phyloP scores from a whole-genome alignment of 2,329 filamentous ascomycete genomes.

The Monilinia fructicola region DNA sequence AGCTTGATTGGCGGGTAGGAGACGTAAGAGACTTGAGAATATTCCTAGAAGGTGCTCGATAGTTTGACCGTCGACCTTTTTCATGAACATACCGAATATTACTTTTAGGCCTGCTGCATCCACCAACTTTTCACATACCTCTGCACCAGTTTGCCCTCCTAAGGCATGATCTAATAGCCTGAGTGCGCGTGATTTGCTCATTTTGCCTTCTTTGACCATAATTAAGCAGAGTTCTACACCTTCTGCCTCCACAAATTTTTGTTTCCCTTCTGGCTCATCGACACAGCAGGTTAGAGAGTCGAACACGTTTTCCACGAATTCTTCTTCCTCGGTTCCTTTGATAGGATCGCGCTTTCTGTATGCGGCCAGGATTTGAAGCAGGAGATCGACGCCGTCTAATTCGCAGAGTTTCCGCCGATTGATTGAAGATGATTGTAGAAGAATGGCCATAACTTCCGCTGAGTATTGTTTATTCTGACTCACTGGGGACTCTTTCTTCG shows the following conservation, averaged over 20 bases:
- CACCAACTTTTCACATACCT: slow-evolving; percentile 74
- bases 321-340: slow-evolving; percentile 85
- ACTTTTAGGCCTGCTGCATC: slow-evolving; percentile 83
- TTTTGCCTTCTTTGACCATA: slow-evolving; percentile 86
- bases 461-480: slow-evolving; percentile 94
- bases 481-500: slow-evolving; percentile 64
- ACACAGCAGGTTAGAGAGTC: slow-evolving; percentile 79
- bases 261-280: slow-evolving; percentile 72
- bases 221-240: slow-evolving; percentile 88
- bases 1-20: slow-evolving; percentile 74
- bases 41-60: slow-evolving; percentile 83
- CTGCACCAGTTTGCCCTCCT: slow-evolving; percentile 53
- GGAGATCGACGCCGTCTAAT: slow-evolving; percentile 70
- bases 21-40: slow-evolving; percentile 77
- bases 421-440: slow-evolving; percentile 71
- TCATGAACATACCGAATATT: slow-evolving; percentile 85
- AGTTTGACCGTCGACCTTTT: slow-evolving; percentile 65
- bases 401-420: slow-evolving; percentile 64
- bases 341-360: slow-evolving; percentile 86
- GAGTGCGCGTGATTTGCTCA: slow-evolving; percentile 74
- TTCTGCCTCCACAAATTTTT: slow-evolving; percentile 82
- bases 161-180: slow-evolving; percentile 82
- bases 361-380: slow-evolving; percentile 79
- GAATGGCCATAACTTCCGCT: slow-evolving; percentile 85
- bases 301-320: slow-evolving; percentile 93